A percentile compares a stretch with the other conserved stretches of the same genome.
Conservation (phyloP, 257 asterid genomes). For the Solanum ossicruentum region DNA sequence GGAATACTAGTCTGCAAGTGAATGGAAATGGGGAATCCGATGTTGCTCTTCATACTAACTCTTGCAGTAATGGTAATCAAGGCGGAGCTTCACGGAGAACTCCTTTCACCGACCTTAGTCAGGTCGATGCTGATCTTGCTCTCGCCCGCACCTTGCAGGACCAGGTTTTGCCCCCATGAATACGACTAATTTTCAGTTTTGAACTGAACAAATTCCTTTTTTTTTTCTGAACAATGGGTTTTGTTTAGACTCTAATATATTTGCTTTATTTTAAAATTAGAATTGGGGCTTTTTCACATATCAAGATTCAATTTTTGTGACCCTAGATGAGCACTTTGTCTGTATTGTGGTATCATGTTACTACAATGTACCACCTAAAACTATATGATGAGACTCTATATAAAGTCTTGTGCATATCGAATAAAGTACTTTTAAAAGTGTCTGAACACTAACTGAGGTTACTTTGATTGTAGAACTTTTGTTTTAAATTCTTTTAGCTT, state of each 20-base stretch:
- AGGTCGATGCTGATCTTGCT: conserved; percentile 87
- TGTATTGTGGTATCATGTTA: not conserved
- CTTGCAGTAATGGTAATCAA: not conserved
- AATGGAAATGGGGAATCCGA: conserved; percentile 9
- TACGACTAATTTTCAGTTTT: not conserved
- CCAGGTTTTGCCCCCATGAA: conserved; percentile 31
- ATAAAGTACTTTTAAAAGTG: not conserved
- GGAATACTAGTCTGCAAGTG: conserved; percentile 4
- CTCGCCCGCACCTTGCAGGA: conserved; percentile 95
- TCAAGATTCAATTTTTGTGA: not conserved
- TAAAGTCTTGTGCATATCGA: not conserved
- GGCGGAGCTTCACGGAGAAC: conserved; percentile 24
- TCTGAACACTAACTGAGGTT: not conserved
- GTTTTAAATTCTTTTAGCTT: not conserved
- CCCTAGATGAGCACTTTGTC: not conserved
- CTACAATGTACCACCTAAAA: not conserved
- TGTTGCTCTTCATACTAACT: not conserved
- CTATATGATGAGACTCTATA: not conserved
- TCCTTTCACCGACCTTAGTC: conserved; percentile 82
- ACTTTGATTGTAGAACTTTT: not conserved
- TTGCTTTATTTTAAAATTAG: not conserved
- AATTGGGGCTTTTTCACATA: not conserved
- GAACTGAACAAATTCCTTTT: not conserved
- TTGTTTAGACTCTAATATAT: not conserved
- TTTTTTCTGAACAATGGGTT: not conserved